Base-by-base conservation (phyloP, 768 basidiomycete species). In the Naematelia aurantialba region DNA sequence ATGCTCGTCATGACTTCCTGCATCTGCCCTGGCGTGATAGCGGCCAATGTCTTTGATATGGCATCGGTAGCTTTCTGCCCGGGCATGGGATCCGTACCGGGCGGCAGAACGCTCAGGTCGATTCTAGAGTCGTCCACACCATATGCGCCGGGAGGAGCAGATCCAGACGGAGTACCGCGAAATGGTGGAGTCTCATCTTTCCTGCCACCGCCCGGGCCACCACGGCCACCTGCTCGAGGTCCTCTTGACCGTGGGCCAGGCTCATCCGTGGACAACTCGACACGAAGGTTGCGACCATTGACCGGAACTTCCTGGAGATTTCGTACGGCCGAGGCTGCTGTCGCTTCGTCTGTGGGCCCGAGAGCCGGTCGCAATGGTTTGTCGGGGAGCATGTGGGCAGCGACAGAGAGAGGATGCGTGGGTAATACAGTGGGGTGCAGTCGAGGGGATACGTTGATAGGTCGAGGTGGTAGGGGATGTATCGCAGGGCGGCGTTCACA, bases 1-100 rank as follows among this genome's bases (percentile, higher is more conserved):
- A 94, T 93, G 77, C 96, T 91, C n/a, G 88, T 88, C 66, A 99
- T 80, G 8, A 97, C 88, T 78, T 99, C 94, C 79, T 93, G 85
- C 62, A 94, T 80, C 72, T 94, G 89, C 39, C 80, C 82, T 0
- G 91, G 89, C 55, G 85, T 84, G 81, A 94, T 89, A 26, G 81
- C 85, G 44, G 88, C 93, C 46, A 99, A 81, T 2, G 87, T 88
- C 72, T 88, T 84, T 73, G 85, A 90, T 74, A 98, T 97, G 56
- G 82, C 81, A 74, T 97, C 93, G 58, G 89, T 81, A 5, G 88
- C 79, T 17, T 83, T 85, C 42, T 83, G 80, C 19, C 91, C 91
- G 12, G 82, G 84, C 10, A 86, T 83, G 0, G 92, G 73, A 49
- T 86, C 84, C 17, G 87, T 83, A 26, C 96, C 96, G 0, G 83